Evolutionary conservation across 176 grass and related monocot genomes (phyloP).

Genomic region (Raddia distichophylla): DNA sequence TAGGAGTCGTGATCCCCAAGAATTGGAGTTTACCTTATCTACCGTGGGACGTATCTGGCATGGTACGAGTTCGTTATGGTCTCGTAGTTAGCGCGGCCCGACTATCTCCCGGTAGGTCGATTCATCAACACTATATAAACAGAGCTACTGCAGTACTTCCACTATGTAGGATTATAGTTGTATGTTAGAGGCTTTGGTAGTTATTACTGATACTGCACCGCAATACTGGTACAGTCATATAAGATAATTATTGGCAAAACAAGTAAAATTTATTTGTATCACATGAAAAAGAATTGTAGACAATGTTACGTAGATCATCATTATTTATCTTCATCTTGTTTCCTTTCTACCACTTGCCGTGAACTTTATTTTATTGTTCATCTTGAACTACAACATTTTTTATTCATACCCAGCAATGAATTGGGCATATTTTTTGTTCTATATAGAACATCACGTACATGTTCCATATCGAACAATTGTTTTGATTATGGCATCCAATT

Average conservation of each 20-base stretch:
- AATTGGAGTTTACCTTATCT: too few species aligned
- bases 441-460: background rate
- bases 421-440: conserved; percentile 18
- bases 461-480: background rate
- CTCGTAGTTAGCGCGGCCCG: too few species aligned
- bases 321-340: conserved; percentile 6
- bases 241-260: background rate
- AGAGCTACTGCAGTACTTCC: conserved; percentile 6
- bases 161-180: background rate
- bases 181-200: background rate
- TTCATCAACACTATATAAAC: too few species aligned
- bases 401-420: background rate
- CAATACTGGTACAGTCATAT: background rate
- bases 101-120: too few species aligned
- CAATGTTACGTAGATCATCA: background rate
- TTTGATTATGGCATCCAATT: conserved; percentile 7
- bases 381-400: background rate
- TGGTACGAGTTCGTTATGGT: too few species aligned
- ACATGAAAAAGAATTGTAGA: background rate
- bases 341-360: conserved; percentile 7
- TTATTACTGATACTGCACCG: background rate
- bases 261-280: background rate
- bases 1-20: too few species aligned
- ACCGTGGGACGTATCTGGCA: too few species aligned
- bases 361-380: background rate